Percentiles rank a stretch among this genome's conserved stretches.
These are phyloP conservation scores for Wallacemonas sp. DNA, from an alignment of 208 protist genomes.

Conservation along the genomic window DNA sequence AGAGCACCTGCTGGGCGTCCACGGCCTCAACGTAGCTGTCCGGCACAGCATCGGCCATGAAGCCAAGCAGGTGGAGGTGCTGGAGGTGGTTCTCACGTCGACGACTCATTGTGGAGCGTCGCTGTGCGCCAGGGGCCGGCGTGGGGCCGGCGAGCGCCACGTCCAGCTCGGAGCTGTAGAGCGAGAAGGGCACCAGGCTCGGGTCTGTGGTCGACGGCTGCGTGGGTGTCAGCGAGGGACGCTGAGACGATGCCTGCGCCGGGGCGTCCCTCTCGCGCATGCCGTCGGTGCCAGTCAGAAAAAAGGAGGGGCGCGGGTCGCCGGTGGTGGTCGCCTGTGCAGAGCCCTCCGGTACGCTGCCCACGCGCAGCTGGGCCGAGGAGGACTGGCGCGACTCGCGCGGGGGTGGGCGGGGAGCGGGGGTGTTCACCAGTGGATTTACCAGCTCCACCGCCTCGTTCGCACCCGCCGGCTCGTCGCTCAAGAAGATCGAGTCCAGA, in stretches of 20 bases:
- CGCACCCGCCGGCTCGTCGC: conserved; percentile 15
- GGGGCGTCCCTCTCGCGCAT: neutral
- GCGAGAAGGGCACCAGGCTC: conserved; percentile 50
- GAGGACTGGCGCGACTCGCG: neutral
- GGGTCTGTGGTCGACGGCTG: conserved; percentile 26
- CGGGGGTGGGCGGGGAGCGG: too few relatives aligned
- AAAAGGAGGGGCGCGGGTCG: neutral
- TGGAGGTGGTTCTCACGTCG: conserved; percentile 2
- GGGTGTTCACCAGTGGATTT: too few relatives aligned
- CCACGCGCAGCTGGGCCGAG: neutral
- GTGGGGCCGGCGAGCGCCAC: conserved; percentile 7
- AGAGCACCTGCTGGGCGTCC: conserved; percentile 9
- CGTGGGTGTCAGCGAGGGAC: neutral
- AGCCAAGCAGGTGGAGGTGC: conserved; percentile 64
- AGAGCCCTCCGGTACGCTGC: neutral
- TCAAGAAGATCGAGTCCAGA: conserved; percentile 37
- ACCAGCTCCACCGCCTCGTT: neutral
- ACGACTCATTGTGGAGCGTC: neutral
- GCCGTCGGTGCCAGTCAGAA: conserved; percentile 6
- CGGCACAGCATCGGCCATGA: conserved; percentile 70
- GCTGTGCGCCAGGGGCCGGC: neutral
- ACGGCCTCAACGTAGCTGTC: conserved; percentile 24
- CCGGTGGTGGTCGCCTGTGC: neutral
- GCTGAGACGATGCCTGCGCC: neutral
- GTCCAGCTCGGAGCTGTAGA: conserved; percentile 18